Conservation (phyloP, 148 eudicot species). For the Rhododendron griersonianum region DNA sequence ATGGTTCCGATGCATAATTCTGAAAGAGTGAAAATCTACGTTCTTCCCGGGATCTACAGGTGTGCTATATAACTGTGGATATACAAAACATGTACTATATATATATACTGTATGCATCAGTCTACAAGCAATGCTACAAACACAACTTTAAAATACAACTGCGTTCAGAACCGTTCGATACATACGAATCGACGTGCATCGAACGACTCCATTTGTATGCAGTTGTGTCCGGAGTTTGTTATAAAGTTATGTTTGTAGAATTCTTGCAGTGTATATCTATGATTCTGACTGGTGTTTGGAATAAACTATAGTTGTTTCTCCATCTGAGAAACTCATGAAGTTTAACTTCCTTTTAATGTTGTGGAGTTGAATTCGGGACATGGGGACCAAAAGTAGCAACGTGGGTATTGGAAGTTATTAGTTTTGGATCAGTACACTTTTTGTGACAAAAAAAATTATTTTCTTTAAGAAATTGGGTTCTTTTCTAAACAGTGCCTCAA, state of each 20-base stretch:
- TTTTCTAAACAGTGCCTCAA: too few species aligned
- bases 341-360: not conserved
- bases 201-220: not conserved
- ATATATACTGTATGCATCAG: not conserved
- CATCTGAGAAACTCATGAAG: not conserved
- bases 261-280: not conserved
- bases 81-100: not conserved
- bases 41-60: constrained; percentile 95
- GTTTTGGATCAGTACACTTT: not conserved
- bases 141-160: too few species aligned
- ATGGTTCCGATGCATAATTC: constrained; percentile 65
- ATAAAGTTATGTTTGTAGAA: not conserved
- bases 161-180: too few species aligned
- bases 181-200: not conserved
- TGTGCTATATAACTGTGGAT: constrained; percentile 1
- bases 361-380: not conserved
- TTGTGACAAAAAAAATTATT: not conserved
- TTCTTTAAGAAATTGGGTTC: not conserved
- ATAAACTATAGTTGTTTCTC: not conserved
- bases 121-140: not conserved
- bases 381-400: constrained; percentile 6
- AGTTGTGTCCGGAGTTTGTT: not conserved
- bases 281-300: not conserved
- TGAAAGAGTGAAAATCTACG: constrained; percentile 53
- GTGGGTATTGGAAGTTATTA: not conserved